Conservation (phyloP, 805 yeast genomes). For the Metschnikowia reukaufii region DNA sequence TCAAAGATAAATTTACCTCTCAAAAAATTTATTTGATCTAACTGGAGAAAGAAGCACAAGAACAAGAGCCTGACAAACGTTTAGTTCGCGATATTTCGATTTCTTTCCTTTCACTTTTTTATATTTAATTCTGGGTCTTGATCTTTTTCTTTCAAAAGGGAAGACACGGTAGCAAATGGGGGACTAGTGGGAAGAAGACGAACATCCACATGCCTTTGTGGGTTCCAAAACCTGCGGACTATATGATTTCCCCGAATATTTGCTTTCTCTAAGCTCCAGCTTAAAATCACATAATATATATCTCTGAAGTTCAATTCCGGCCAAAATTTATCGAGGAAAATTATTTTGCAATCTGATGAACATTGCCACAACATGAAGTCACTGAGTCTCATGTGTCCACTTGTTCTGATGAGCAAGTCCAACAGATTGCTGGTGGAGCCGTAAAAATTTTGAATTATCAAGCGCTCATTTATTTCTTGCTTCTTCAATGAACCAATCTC, state of each 20-base stretch:
- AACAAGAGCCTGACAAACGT: no score
- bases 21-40: no score
- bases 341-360: conserved; percentile 53
- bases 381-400: conserved; percentile 74
- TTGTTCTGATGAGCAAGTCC: conserved; percentile 69
- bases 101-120: background rate
- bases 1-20: no score
- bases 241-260: conserved; percentile 15
- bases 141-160: background rate
- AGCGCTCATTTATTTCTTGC: conserved; percentile 29
- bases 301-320: conserved; percentile 60
- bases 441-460: conserved; percentile 54
- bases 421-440: conserved; percentile 58
- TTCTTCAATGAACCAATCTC: conserved; percentile 22
- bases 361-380: conserved; percentile 81
- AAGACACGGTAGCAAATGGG: conserved; percentile 40
- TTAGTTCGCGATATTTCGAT: background rate
- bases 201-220: conserved; percentile 15
- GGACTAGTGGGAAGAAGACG: conserved; percentile 46
- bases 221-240: background rate
- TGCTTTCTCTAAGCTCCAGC: conserved; percentile 55
- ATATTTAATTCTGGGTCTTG: no score
- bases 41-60: no score
- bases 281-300: conserved; percentile 49
- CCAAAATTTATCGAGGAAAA: conserved; percentile 63